Evolutionary conservation across 257 asterid species (phyloP), one percentile per base, ranked within the genome.

Genomic region (Nicotiana knightiana): DNA sequence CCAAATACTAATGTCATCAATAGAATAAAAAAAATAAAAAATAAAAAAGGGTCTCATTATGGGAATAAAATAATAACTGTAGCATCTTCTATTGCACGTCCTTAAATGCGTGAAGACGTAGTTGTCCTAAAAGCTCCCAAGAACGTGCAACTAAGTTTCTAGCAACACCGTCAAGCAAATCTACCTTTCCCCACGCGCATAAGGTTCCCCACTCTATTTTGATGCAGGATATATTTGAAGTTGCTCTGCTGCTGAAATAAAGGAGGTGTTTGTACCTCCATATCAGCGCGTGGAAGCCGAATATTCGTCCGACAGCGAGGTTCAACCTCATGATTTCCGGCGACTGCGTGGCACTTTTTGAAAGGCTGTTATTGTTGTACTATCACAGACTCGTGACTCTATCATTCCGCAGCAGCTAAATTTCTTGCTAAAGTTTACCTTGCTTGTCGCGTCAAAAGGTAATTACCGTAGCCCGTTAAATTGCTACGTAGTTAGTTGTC

Each of bases 31-130:
- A 21, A 21, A 21, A 21, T 0, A 21, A 21, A 21, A 21, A 21
- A 6, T 6, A 6, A 39, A 39, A 39, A 1, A 6, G 6, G 46
- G 1, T 39, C 0, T 6, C 46, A 6, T 39, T 68, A 21, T 5
- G 37, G 37, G 78, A 11, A 43, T 32, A 75, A 65, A 64, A 7
- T 66, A 81, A 39, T 26, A 10, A 15, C 4, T 9, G 30, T 12
- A 17, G 28, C 28, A 46, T 76, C 21, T 13, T 79, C 33, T 33
- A 66, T 24, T 73, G 86, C 85, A 85, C 84, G 85, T 57, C 86
- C 85, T 65, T 84, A 76, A 54, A 85, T 68, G 70, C 61, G 51
- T 82, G 58, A 70, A 79, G n/a, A 11, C 8, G 51, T 28, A 63
- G 53, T 85, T 76, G 80, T 79, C 58, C 67, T 46, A 48, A 28